Evolutionary conservation across 331 rosid genomes (phyloP), one percentile per base, ranked within the genome.

Genomic region (Saraca asoca): DNA sequence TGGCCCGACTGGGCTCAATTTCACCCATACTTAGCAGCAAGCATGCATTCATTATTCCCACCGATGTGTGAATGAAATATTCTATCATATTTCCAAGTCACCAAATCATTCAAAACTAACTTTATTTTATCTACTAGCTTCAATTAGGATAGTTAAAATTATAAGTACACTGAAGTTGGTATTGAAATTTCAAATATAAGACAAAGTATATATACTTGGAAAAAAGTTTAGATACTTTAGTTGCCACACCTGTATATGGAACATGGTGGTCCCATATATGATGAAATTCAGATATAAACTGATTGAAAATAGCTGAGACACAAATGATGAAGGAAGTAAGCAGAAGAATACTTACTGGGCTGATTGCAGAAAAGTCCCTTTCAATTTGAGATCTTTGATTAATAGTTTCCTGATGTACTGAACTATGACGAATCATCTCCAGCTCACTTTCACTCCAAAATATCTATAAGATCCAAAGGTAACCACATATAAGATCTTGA

Each of bases 391-490:
- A 85, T 71, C 73, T 86, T 34, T 71, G 84, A 74, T 78, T 65
- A 41, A 84, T 75, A 37, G 97, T 80, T 80, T 86, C 89, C 55
- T 71, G 81, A 74, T 79, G 82, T 45, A 86, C 79, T 12, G 79
- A 74, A 74, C 94, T 88, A 63, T 48, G 75, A 31, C 51, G 53
- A 79, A 88, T 84, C 97, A 91, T 74, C 66, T 81, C 89, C 83
- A 91, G 67, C 87, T 91, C 97, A 57, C 58, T 65, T 49, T 79
- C 64, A 10, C 76, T 81, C 95, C 94, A 91, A 72, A 86, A 84
- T 71, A 84, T 83, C 97, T 91, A 59, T 7, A 76, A 76, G 10
- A 38, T 51, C 53, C 39, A 78, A 60, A 71, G 70, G 4, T 11
- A 71, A 59, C 39, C 66, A 35, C 20, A 56, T 15, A 34, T 14